Evolutionary conservation across 768 basidiomycete species (phyloP), one percentile per base, ranked within the genome.

Genomic region (Auriscalpium vulgare): DNA sequence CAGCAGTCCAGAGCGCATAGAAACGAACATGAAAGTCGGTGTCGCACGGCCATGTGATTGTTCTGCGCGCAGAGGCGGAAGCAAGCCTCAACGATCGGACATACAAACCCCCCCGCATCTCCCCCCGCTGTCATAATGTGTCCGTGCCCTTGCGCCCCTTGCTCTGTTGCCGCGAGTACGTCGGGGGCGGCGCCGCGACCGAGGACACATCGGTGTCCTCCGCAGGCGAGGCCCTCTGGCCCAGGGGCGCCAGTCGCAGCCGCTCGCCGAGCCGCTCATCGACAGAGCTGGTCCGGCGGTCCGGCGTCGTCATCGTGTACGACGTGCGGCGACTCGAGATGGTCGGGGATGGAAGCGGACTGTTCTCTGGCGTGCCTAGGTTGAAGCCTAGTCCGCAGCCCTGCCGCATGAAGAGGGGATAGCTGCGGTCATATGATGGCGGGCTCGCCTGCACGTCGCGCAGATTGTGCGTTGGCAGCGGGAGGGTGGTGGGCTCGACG

Each of bases 141-240:
- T 29, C 29, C 29, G 29, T 29, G 29, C 29, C 29, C 29, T 29
- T 29, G 34, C 50, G 54, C 16, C 53, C 46, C 14, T 55, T 54
- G 16, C 60, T 53, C 16, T 59, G 55, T 14, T 40, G 52, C 19
- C 44, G 40, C 14, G 56, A 54, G 45, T 62, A 60, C 9, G 53
- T 58, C 35, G 59, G 56, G 37, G 56, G 61, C 29, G 61, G 61
- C 2, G 46, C 29, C 9, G 53, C 45, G 17, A 60, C 56, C 10
- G 8, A 35, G 13, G n/a, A 34, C 29, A 16, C 29, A 37, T 2
- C 23, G 8, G 19, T 1, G 7, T 29, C 47, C 14, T 49, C 16
- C 5, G 7, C 21, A 49, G 19, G 8, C 47, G 14, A 17, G 13
- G 34, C 47, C 19, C 34, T 8, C 17, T 29, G 8, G 19, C 47